Percentiles rank a stretch among this genome's conserved stretches.
phyloP scores from a whole-genome alignment of 1,139 yeast species.

The Taphrina populina region DNA sequence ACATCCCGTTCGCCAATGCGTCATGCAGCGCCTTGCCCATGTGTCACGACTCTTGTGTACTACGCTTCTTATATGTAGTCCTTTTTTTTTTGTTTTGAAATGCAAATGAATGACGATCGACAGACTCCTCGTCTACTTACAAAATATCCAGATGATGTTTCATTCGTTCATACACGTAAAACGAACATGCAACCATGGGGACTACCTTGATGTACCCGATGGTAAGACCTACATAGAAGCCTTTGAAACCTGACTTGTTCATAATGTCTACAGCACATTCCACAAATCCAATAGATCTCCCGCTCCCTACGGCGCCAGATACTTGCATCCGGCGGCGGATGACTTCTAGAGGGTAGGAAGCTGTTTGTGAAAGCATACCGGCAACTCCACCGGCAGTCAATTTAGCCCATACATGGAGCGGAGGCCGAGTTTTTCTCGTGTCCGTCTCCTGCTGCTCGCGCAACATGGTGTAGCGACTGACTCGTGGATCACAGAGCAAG shows the following conservation, averaged over 20 bases:
- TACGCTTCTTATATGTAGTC: not conserved
- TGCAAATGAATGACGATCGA: no score
- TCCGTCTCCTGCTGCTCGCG: slow-evolving; percentile 16
- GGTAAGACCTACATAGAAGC: slow-evolving; percentile 88
- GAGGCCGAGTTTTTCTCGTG: slow-evolving; percentile 49
- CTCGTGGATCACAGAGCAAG: slow-evolving; percentile 59
- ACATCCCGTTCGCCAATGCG: no score
- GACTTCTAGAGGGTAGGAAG: slow-evolving; percentile 96
- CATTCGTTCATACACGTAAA: slow-evolving; percentile 86
- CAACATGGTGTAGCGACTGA: slow-evolving; percentile 14
- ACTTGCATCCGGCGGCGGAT: slow-evolving; percentile 95
- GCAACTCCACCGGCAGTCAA: slow-evolving; percentile 91
- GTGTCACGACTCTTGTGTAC: not conserved
- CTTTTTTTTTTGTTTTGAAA: not conserved
- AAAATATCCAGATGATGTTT: slow-evolving; percentile 67
- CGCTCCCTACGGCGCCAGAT: slow-evolving; percentile 71
- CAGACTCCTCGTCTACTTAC: no score
- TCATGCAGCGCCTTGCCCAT: no score
- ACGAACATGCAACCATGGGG: slow-evolving; percentile 97
- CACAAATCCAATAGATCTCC: slow-evolving; percentile 58
- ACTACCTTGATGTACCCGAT: slow-evolving; percentile 92
- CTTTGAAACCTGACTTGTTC: slow-evolving; percentile 59
- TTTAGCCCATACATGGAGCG: slow-evolving; percentile 87
- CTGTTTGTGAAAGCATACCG: slow-evolving; percentile 92
- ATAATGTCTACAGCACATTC: slow-evolving; percentile 48